Conservation (phyloP, 768 basidiomycete genomes). For the Lactarius psammicola region DNA sequence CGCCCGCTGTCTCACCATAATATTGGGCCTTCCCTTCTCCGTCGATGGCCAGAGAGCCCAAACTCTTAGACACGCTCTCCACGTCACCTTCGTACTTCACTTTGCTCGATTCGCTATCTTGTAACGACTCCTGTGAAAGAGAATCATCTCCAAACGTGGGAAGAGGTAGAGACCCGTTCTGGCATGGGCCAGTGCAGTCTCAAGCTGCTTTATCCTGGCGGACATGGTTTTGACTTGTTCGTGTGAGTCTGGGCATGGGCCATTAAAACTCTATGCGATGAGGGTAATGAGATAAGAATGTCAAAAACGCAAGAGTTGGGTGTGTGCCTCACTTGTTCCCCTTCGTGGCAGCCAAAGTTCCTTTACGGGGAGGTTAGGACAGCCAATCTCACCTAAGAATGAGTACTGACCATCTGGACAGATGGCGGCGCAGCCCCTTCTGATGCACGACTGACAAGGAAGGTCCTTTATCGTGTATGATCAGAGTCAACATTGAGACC, state of each 20-base stretch:
- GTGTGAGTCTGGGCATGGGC: constrained; percentile 48
- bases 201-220: constrained; percentile 46
- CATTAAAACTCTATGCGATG: constrained; percentile 46
- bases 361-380: constrained; percentile 29
- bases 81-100: constrained; percentile 30
- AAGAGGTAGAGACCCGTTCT: constrained; percentile 28
- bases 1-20: constrained; percentile 49
- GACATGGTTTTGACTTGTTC: constrained; percentile 48
- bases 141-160: constrained; percentile 26
- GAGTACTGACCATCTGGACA: constrained; percentile 47
- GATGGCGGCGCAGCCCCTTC: constrained; percentile 51
- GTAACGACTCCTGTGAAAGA: background rate
- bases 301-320: background rate
- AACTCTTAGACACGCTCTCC: constrained; percentile 37
- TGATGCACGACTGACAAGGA: constrained; percentile 56
- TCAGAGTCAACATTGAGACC: background rate
- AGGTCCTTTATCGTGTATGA: constrained; percentile 37
- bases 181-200: constrained; percentile 40
- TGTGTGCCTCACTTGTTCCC: constrained; percentile 49
- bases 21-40: constrained; percentile 49
- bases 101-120: constrained; percentile 5
- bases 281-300: constrained; percentile 4
- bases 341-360: constrained; percentile 52
- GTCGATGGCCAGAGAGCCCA: constrained; percentile 52
- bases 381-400: background rate